Evolutionary conservation across 31 red algal genomes (phyloP).

Genomic region (Asparagopsis taxiformis): DNA sequence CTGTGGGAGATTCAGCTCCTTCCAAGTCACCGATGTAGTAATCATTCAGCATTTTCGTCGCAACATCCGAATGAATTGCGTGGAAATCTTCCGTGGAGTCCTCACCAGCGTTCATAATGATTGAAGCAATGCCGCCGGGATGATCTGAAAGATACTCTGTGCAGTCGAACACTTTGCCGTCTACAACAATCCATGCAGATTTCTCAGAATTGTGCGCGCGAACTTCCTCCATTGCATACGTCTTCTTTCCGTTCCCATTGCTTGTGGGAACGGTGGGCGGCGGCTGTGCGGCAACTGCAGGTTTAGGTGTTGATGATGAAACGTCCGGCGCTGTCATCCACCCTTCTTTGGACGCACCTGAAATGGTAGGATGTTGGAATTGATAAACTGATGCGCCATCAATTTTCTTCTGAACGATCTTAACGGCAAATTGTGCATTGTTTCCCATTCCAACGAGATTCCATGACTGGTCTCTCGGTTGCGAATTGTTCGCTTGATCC

Average conservation of each 20-base stretch:
- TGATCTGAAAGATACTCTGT: constrained; percentile 41
- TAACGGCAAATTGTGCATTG: constrained; percentile 31
- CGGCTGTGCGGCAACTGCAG: neutral
- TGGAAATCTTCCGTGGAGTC: constrained; percentile 53
- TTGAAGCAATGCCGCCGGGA: constrained; percentile 46
- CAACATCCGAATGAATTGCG: constrained; percentile 34
- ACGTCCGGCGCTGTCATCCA: constrained; percentile 6
- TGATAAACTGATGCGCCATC: neutral
- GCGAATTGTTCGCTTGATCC: constrained; percentile 51
- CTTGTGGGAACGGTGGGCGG: neutral
- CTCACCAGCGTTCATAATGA: constrained; percentile 38
- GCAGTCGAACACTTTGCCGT: constrained; percentile 27
- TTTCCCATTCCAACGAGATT: constrained; percentile 60
- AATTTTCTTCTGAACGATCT: neutral
- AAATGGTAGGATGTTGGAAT: constrained; percentile 4
- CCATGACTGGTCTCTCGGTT: constrained; percentile 46
- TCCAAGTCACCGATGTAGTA: constrained; percentile 28
- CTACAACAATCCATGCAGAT: constrained; percentile 30
- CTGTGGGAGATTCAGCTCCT: neutral
- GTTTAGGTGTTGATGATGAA: too few species aligned
- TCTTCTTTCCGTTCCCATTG: neutral
- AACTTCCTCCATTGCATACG: neutral
- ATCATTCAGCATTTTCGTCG: constrained; percentile 23
- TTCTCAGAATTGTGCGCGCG: neutral
- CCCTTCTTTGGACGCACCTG: neutral